Percentiles rank a stretch among this genome's conserved stretches.
Conservation (phyloP, 2,329 filamentous ascomycete genomes). For the Scedosporium dehoogii region DNA sequence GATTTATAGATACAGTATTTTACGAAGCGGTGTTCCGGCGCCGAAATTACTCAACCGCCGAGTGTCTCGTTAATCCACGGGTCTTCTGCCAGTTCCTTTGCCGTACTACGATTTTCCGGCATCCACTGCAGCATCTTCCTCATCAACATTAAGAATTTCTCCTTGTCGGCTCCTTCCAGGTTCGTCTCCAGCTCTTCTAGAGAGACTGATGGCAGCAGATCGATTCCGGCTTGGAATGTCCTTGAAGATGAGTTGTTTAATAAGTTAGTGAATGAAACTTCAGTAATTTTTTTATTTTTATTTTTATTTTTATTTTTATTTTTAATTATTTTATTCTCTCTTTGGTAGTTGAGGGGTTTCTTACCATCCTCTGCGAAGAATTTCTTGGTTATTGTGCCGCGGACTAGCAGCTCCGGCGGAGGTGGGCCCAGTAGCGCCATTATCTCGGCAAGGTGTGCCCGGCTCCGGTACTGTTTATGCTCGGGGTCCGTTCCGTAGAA, state of each 20-base stretch:
- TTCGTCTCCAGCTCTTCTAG: conserved; percentile 20
- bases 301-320: no score
- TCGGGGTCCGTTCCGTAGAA: conserved; percentile 23
- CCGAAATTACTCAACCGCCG: neutral
- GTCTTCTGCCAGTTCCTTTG: conserved; percentile 20
- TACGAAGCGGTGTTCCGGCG: no score
- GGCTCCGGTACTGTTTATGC: conserved; percentile 26
- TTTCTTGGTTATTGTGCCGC: conserved; percentile 19
- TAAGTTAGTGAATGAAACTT: no score
- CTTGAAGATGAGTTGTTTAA: conserved; percentile 8
- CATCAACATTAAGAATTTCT: conserved; percentile 24
- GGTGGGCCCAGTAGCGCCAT: conserved; percentile 33
- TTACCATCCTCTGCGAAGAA: conserved; percentile 29
- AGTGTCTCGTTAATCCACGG: conserved; percentile 17
- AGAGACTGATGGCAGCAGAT: neutral
- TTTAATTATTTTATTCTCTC: no score
- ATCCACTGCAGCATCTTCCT: conserved; percentile 27
- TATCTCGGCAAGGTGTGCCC: conserved; percentile 38
- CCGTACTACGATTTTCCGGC: conserved; percentile 18
- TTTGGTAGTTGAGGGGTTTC: neutral
- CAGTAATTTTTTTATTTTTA: no score
- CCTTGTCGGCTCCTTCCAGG: conserved; percentile 20
- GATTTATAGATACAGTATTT: no score
- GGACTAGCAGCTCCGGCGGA: conserved; percentile 22
- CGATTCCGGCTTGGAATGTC: neutral